Conservation (phyloP, 495 filamentous ascomycete genomes). For the Aspergillus heteromorphus region DNA sequence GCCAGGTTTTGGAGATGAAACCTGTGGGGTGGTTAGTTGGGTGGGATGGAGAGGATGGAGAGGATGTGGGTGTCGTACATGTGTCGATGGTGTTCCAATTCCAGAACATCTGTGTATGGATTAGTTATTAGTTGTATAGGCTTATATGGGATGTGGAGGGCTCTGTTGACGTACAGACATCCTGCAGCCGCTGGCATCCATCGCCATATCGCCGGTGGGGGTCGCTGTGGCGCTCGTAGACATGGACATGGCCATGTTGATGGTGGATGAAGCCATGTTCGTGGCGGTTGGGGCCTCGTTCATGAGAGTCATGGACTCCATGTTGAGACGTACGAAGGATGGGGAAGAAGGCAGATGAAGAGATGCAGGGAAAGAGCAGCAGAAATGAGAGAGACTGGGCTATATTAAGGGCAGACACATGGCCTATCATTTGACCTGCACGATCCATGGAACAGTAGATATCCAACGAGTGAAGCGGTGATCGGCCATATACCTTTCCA, state of each 20-base stretch:
- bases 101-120: slow-evolving; percentile 59
- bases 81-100: slow-evolving; percentile 69
- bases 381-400: too few species aligned
- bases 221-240: not conserved
- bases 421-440: too few species aligned
- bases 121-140: not conserved
- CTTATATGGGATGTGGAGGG: not conserved
- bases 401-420: too few species aligned
- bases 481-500: too few species aligned
- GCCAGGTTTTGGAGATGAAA: slow-evolving; percentile 63
- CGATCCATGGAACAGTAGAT: too few species aligned
- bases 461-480: too few species aligned
- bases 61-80: slow-evolving; percentile 34
- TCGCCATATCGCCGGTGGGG: not conserved
- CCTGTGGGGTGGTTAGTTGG: slow-evolving; percentile 19
- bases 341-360: too few species aligned
- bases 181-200: slow-evolving; percentile 26
- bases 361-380: too few species aligned
- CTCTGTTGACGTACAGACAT: slow-evolving; percentile 31
- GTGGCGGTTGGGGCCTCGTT: slow-evolving; percentile 20
- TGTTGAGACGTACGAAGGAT: not conserved
- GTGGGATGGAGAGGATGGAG: not conserved
- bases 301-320: slow-evolving; percentile 3
- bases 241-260: slow-evolving; percentile 6
- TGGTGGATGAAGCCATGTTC: slow-evolving; percentile 6